A percentile compares a stretch with the other conserved stretches of the same genome.
phyloP scores from a whole-genome alignment of 2,329 filamentous ascomycete species.

The Xylogone sp. region DNA sequence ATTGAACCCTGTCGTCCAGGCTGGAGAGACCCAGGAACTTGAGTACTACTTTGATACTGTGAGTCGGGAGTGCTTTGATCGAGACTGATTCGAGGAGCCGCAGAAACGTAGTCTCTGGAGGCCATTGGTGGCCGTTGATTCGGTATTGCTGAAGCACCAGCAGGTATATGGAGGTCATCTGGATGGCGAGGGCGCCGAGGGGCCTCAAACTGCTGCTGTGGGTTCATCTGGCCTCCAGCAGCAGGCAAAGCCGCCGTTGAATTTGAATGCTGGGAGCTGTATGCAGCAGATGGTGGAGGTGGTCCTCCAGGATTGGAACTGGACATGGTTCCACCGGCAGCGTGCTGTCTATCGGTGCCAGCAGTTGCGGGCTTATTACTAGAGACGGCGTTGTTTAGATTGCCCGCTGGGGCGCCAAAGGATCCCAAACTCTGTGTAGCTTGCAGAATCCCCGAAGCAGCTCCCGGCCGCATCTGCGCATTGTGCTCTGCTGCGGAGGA shows the following conservation, averaged over 20 bases:
- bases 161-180: slow-evolving; percentile 53
- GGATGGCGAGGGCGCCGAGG: slow-evolving; percentile 45
- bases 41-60: slow-evolving; percentile 40
- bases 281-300: slow-evolving; percentile 24
- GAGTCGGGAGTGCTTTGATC: slow-evolving; percentile 51
- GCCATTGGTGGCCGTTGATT: slow-evolving; percentile 25
- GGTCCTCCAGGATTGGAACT: slow-evolving; percentile 28
- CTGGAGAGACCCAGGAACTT: slow-evolving; percentile 59
- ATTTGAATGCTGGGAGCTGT: slow-evolving; percentile 15
- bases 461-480: slow-evolving; percentile 15
- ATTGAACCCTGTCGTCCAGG: slow-evolving; percentile 51
- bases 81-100: slow-evolving; percentile 51
- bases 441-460: slow-evolving; percentile 23
- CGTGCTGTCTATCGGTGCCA: slow-evolving; percentile 39
- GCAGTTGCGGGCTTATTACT: slow-evolving; percentile 23
- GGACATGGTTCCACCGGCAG: slow-evolving; percentile 29
- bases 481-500: slow-evolving; percentile 18
- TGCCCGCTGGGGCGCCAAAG: slow-evolving; percentile 21
- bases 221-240: slow-evolving; percentile 33
- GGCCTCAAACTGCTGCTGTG: slow-evolving; percentile 43
- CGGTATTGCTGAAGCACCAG: slow-evolving; percentile 30
- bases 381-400: slow-evolving; percentile 15
- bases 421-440: slow-evolving; percentile 25
- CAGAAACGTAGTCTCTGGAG: slow-evolving; percentile 42
- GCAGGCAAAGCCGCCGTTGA: slow-evolving; percentile 15